These are phyloP conservation scores for Globisporangium paddicum DNA, from an alignment of 352 stramenopile genomes.

Conservation along the genomic window DNA sequence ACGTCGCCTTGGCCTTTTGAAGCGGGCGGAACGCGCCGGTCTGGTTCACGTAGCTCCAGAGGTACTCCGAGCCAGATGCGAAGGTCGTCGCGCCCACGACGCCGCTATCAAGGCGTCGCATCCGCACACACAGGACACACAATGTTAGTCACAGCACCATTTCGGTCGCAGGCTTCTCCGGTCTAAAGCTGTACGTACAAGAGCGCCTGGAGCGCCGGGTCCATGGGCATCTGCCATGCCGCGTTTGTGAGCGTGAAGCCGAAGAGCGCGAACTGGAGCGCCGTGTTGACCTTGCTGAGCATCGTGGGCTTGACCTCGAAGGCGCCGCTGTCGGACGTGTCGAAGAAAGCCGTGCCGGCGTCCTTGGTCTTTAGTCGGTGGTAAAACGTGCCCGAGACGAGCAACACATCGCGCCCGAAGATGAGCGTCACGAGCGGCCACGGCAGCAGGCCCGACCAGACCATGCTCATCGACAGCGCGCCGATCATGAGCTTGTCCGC, in stretches of 20 bases:
- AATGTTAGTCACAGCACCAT: background rate
- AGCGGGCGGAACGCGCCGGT: slow-evolving; percentile 64
- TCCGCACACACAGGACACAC: background rate
- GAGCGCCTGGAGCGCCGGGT: slow-evolving; percentile 46
- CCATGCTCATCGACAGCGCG: slow-evolving; percentile 71
- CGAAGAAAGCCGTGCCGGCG: slow-evolving; percentile 65
- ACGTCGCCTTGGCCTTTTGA: slow-evolving; percentile 20
- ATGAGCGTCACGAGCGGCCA: slow-evolving; percentile 59
- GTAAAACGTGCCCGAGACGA: slow-evolving; percentile 77
- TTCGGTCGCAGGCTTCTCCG: background rate
- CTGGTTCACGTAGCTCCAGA: slow-evolving; percentile 68
- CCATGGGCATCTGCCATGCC: slow-evolving; percentile 58
- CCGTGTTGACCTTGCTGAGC: slow-evolving; percentile 80
- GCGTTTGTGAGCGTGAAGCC: slow-evolving; percentile 70
- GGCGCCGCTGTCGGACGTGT: slow-evolving; percentile 60
- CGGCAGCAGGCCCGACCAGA: slow-evolving; percentile 61
- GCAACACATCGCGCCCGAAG: slow-evolving; percentile 65
- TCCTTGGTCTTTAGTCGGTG: slow-evolving; percentile 73
- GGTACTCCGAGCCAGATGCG: slow-evolving; percentile 70
- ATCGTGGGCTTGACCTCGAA: slow-evolving; percentile 72
- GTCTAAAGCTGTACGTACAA: slow-evolving; percentile 63
- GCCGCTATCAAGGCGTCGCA: slow-evolving; percentile 31
- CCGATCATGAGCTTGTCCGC: slow-evolving; percentile 80
- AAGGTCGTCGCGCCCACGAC: slow-evolving; percentile 71
- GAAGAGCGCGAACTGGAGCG: slow-evolving; percentile 70